phyloP scores from a whole-genome alignment of 805 yeast genomes.

The Candida sithepensis region DNA sequence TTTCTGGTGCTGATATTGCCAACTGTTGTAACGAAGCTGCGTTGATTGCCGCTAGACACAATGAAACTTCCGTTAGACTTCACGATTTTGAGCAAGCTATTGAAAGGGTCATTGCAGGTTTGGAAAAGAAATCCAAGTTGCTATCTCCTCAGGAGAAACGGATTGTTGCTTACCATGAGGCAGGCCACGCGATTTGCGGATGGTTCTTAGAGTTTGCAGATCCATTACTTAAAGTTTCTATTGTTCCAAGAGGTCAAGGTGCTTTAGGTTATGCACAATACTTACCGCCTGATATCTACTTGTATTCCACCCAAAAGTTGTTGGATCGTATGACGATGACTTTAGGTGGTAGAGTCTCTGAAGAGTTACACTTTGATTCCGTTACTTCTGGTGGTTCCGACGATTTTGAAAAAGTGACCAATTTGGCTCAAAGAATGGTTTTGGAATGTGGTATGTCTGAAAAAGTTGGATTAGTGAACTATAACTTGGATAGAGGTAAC shows the following conservation, averaged over 20 bases:
- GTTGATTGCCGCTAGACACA: conserved; percentile 80
- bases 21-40: conserved; percentile 95
- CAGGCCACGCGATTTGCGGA: conserved; percentile 96
- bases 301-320: conserved; percentile 72
- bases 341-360: conserved; percentile 88
- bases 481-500: conserved; percentile 46
- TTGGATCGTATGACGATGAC: conserved; percentile 90
- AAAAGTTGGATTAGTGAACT: conserved; percentile 60
- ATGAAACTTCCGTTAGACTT: conserved; percentile 57
- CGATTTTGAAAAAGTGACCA: conserved; percentile 88
- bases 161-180: conserved; percentile 91
- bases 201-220: conserved; percentile 89
- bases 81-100: conserved; percentile 87
- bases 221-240: conserved; percentile 88
- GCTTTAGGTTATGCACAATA: conserved; percentile 96
- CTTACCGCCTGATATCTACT: conserved; percentile 83
- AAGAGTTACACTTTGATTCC: conserved; percentile 79
- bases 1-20: conserved; percentile 95
- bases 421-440: conserved; percentile 88
- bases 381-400: conserved; percentile 93
- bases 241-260: conserved; percentile 92
- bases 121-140: conserved; percentile 79
- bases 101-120: conserved; percentile 93
- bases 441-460: conserved; percentile 85
- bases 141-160: conserved; percentile 76